Evolutionary conservation across 2,329 filamentous ascomycete genomes (phyloP).

Genomic region (Cladorrhinum sp.): DNA sequence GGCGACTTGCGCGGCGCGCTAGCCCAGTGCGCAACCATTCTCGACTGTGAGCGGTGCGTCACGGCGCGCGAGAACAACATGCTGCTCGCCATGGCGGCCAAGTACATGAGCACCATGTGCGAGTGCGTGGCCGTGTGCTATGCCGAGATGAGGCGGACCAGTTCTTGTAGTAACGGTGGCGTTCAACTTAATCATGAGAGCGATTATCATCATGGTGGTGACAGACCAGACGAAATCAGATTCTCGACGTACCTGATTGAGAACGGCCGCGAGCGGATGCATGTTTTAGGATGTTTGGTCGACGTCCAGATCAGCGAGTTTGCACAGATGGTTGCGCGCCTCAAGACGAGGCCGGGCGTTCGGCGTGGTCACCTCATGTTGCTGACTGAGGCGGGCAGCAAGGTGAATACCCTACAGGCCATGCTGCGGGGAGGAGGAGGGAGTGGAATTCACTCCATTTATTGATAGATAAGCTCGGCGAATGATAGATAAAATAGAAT

Average conservation of each 20-base stretch:
- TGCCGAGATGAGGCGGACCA: background rate
- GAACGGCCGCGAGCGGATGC: background rate
- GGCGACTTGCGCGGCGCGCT: background rate
- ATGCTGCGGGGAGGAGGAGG: background rate
- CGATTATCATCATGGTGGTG: too few relatives aligned
- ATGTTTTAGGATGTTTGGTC: background rate
- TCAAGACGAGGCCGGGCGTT: background rate
- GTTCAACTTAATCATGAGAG: too few relatives aligned
- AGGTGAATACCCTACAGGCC: background rate
- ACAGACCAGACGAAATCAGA: background rate
- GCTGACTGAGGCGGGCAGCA: background rate
- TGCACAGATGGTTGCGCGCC: background rate
- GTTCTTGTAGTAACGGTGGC: background rate
- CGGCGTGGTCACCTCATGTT: background rate
- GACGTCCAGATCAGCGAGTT: background rate
- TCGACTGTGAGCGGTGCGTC: background rate
- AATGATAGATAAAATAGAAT: too few relatives aligned
- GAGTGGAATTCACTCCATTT: background rate
- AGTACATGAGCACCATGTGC: constrained; percentile 4
- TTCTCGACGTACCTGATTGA: constrained; percentile 2
- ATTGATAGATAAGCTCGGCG: too few relatives aligned
- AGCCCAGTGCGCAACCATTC: background rate
- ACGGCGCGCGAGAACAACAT: constrained; percentile 1
- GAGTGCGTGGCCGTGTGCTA: background rate
- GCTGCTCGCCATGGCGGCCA: background rate